Evolutionary conservation across 2,329 filamentous ascomycete genomes (phyloP), one percentile per base, ranked within the genome.

Genomic region (Fusarium pseudograminearum): DNA sequence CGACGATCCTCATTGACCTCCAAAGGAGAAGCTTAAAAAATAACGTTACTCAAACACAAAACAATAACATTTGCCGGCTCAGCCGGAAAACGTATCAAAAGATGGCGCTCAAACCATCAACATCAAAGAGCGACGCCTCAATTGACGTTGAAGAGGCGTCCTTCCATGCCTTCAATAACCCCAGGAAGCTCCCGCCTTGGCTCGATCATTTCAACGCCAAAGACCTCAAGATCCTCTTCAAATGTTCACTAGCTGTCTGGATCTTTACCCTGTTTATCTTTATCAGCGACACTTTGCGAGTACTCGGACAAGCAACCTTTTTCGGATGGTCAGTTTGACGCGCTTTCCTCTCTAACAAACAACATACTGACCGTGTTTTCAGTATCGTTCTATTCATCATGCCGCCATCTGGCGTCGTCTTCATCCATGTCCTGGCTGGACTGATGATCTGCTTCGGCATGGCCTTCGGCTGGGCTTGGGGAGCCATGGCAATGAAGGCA

Each of bases 211-310:
- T 72, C 33, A 72, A 72, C 33, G 62, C 69, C 8, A 70, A 65
- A 12, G 70, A 72, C 41, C 69, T 72, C 20, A 72, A 72, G 53
- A 72, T 60, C 48, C 50, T 72, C n/a, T 68, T 72, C 57, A 67
- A 67, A 42, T 72, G 70, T 30, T 65, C 57, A 4, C 14, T 72
- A 15, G 69, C 70, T n/a, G 66, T 72, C 6, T 72, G 70, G 70
- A 59, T 72, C 7, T 59, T 72, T n/a, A 72, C 65, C 8, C 30
- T 72, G 6, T 65, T 72, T 8, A 72, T 72, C 18, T 34, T 61
- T 44, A 72, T 72, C 52, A 64, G 52, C 10, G 69, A 69, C 7
- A 72, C 65, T 0, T 30, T 72, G 22, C 61, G 67, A 14, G 55
- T 60, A 0, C 60, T 72, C 7, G 69, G 69, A 12, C 69, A 69